phyloP scores from a whole-genome alignment of 106 monocot genomes.

The Hemerocallis citrina region DNA sequence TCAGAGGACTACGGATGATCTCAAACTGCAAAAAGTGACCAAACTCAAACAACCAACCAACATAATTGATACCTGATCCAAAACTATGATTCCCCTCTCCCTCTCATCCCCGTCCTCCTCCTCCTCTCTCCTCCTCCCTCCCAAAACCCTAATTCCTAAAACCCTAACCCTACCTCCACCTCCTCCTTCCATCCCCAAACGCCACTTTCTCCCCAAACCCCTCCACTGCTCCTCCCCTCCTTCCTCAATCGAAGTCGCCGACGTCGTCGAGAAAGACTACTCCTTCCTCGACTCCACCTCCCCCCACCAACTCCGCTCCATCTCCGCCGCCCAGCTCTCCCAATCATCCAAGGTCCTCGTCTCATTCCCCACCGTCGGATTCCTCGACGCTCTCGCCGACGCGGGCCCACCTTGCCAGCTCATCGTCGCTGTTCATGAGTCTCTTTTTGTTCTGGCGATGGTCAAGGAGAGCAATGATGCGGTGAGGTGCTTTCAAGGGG shows the following conservation, averaged over 20 bases:
- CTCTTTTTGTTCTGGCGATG: constrained; percentile 13
- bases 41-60: too few species aligned
- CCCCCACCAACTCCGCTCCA: neutral
- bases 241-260: constrained; percentile 7
- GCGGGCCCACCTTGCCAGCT: constrained; percentile 7
- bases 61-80: too few species aligned
- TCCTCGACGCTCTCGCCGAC: constrained; percentile 3
- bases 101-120: neutral
- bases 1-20: too few species aligned
- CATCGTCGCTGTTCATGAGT: constrained; percentile 12
- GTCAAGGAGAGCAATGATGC: constrained; percentile 12
- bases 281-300: constrained; percentile 3
- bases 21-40: too few species aligned
- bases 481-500: constrained; percentile 82
- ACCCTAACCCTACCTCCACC: neutral
- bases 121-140: neutral
- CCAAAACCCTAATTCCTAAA: constrained; percentile 6
- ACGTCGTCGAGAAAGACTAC: constrained; percentile 14
- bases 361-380: constrained; percentile 11
- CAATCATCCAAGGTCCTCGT: constrained; percentile 9
- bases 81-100: neutral
- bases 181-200: neutral
- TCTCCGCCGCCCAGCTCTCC: constrained; percentile 5
- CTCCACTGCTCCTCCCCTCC: constrained; percentile 1
- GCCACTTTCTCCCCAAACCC: neutral